Conservation (phyloP, 768 basidiomycete genomes). For the Suillus alpinus region DNA sequence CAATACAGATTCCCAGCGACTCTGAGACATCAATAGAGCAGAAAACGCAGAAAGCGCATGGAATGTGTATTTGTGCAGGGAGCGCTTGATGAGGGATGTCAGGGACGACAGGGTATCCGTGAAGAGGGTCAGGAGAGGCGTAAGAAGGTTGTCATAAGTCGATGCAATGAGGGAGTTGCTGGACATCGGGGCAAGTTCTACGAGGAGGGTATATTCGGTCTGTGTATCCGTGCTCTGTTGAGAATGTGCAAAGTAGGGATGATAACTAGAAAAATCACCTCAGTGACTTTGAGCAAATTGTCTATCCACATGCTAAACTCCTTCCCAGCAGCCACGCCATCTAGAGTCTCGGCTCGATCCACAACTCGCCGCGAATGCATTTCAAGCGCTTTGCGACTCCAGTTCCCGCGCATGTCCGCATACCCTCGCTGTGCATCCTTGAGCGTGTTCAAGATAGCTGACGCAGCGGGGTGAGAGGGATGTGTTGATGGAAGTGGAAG, state of each 20-base stretch:
- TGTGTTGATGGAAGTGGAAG: slow-evolving; percentile 78
- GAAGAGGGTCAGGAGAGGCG: slow-evolving; percentile 65
- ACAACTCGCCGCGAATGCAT: slow-evolving; percentile 64
- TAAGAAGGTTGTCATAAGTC: slow-evolving; percentile 60
- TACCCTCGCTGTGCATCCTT: slow-evolving; percentile 80
- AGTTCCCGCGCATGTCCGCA: slow-evolving; percentile 82
- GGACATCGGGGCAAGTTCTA: slow-evolving; percentile 61
- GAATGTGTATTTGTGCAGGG: slow-evolving; percentile 75
- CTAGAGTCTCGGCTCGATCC: slow-evolving; percentile 67
- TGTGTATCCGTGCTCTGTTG: slow-evolving; percentile 20
- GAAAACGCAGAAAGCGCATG: slow-evolving; percentile 74
- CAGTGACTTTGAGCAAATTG: slow-evolving; percentile 59
- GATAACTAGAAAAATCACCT: slow-evolving; percentile 40
- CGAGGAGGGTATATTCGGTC: slow-evolving; percentile 68
- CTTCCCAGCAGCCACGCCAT: slow-evolving; percentile 60
- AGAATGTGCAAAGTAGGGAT: neutral
- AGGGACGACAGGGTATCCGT: slow-evolving; percentile 62
- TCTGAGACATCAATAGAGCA: slow-evolving; percentile 52
- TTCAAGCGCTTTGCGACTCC: slow-evolving; percentile 75
- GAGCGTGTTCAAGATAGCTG: slow-evolving; percentile 58
- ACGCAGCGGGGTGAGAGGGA: slow-evolving; percentile 77
- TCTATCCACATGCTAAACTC: slow-evolving; percentile 76
- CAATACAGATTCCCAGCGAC: slow-evolving; percentile 67
- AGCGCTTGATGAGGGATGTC: slow-evolving; percentile 65
- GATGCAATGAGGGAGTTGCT: slow-evolving; percentile 47